Base-by-base conservation (phyloP, 352 stramenopile genomes). In the Globisporangium megalacanthum region DNA sequence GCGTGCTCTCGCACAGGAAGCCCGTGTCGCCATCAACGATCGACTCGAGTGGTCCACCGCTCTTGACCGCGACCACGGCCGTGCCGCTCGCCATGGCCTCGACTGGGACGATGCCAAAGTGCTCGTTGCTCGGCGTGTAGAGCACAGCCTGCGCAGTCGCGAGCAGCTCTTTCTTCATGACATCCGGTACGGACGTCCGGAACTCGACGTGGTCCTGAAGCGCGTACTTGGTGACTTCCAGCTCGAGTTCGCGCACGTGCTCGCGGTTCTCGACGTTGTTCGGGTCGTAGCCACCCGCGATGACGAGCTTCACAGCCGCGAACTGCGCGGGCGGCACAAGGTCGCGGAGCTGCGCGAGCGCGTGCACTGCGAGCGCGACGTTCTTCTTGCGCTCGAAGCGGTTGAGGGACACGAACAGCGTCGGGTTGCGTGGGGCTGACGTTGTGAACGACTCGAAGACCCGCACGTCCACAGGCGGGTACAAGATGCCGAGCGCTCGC, bases 101-200 rank as follows among this genome's bases (percentile, higher is more conserved):
- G 15, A 99, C 77, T 0, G 97, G 97, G 2, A 99, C 97, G 62
- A 99, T 99, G n/a, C 97, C 97, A 74, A 99, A 99, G 70, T 99
- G 97, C 72, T 99, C 97, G 37, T 92, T 84, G 55, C 94, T 81
- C 10, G 97, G 97, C 41, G 97, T 99, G 69, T 99, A 99, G 17
- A 99, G 67, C 35, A 98, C 83, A 31, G 87, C 93, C 14, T 83
- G 77, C 3, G 93, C 90, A 2, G 73, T 86, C 46, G 73, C 65
- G 31, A 99, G 75, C 31, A 99, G 65, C 36, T 83, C 65, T 4
- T 90, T 85, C 56, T 97, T 92, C 72, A 88, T 89, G 14, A 66
- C 63, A 69, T 98, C 90, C 0, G 79, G 92, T 42, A 98, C 83
- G 0, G 88, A 97, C 47, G 83, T 86, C 33, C 76, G 75, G 71